Evolutionary conservation across 768 basidiomycete species (phyloP).

Genomic region (Cystofilobasidium macerans): DNA sequence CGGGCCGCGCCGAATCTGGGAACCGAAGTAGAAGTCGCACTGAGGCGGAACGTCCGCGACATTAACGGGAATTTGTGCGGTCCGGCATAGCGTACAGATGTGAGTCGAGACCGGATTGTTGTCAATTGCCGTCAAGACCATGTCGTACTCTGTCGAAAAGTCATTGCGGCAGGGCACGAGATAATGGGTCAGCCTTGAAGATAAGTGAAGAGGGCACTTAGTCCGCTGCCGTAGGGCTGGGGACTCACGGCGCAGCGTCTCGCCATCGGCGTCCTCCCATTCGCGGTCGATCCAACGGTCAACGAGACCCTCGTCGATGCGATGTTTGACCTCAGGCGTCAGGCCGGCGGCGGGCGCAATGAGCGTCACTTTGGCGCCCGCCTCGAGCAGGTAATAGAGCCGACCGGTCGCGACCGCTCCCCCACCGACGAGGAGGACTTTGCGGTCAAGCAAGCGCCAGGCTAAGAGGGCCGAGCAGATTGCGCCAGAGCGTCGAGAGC

Average conservation of each 20-base stretch:
- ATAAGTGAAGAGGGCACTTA: neutral
- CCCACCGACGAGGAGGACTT: slow-evolving; percentile 84
- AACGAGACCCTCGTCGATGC: slow-evolving; percentile 32
- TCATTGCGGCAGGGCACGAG: no score
- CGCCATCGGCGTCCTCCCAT: slow-evolving; percentile 17
- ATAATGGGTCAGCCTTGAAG: neutral
- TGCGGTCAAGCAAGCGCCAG: slow-evolving; percentile 77
- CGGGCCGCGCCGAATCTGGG: slow-evolving; percentile 77
- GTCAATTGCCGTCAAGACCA: slow-evolving; percentile 91
- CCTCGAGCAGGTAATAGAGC: slow-evolving; percentile 68
- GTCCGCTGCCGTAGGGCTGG: neutral
- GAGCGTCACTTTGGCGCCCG: slow-evolving; percentile 53
- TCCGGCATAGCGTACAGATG: slow-evolving; percentile 62
- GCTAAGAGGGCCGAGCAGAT: slow-evolving; percentile 74
- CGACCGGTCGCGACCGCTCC: slow-evolving; percentile 84
- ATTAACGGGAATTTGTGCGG: slow-evolving; percentile 70
- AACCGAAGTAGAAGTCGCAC: slow-evolving; percentile 98
- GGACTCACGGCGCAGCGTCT: slow-evolving; percentile 1
- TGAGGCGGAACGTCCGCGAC: slow-evolving; percentile 77
- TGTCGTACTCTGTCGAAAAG: slow-evolving; percentile 46
- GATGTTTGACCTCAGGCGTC: slow-evolving; percentile 41
- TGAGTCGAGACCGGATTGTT: slow-evolving; percentile 57
- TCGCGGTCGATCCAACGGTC: slow-evolving; percentile 15
- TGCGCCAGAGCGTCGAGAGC: no score
- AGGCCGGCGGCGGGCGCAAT: slow-evolving; percentile 61